phyloP scores from a whole-genome alignment of 345 rosid genomes.

The Iberis pinnata region DNA sequence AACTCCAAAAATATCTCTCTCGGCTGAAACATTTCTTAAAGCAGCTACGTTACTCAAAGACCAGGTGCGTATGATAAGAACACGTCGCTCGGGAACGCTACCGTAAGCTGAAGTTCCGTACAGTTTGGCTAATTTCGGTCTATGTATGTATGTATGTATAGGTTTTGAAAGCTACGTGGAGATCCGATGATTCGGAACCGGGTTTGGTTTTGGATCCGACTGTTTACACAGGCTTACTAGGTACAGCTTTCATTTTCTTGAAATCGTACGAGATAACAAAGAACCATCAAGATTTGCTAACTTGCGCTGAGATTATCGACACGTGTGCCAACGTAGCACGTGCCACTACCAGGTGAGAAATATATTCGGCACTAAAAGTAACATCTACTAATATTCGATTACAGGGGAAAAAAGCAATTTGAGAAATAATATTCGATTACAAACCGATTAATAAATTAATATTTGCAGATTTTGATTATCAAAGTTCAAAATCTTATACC shows the following conservation, averaged over 20 bases:
- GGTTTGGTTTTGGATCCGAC: constrained; percentile 47
- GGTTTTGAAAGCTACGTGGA: constrained; percentile 71
- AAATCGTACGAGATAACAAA: constrained; percentile 69
- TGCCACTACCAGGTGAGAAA: constrained; percentile 49
- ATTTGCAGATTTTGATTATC: no score
- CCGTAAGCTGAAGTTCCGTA: background rate
- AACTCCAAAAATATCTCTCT: constrained; percentile 31
- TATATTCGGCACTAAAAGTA: constrained; percentile 6
- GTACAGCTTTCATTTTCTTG: constrained; percentile 73
- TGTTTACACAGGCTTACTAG: constrained; percentile 60
- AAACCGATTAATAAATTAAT: no score
- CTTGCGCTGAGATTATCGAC: constrained; percentile 59
- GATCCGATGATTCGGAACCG: constrained; percentile 20
- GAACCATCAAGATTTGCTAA: constrained; percentile 43
- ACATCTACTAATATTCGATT: no score
- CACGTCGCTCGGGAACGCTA: background rate
- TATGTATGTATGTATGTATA: constrained; percentile 17
- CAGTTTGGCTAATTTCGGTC: background rate
- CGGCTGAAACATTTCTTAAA: constrained; percentile 40
- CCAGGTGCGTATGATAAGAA: constrained; percentile 41
- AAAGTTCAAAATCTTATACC: no score
- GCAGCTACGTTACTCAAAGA: constrained; percentile 70
- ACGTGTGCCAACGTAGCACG: constrained; percentile 43
- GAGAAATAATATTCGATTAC: no score
- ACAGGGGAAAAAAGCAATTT: no score